phyloP scores from a whole-genome alignment of 1,284 basidiomycete species.

The Marasmius tenuissimus region DNA sequence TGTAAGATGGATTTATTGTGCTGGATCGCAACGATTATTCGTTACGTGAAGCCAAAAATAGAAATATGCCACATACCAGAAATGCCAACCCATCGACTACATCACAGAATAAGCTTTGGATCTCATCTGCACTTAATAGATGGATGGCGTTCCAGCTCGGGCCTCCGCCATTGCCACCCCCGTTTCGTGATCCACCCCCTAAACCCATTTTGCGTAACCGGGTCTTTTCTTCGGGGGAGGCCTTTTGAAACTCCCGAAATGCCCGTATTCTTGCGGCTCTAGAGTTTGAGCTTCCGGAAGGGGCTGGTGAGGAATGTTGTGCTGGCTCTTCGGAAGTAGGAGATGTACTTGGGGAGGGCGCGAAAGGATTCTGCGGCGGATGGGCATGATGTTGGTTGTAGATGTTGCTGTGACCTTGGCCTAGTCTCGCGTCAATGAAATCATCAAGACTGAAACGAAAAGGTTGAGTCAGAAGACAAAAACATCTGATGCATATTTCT shows the following conservation, averaged over 20 bases:
- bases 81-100: constrained; percentile 65
- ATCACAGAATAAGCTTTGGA: constrained; percentile 44
- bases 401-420: constrained; percentile 49
- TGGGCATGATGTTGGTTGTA: constrained; percentile 28
- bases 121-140: constrained; percentile 79
- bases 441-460: constrained; percentile 63
- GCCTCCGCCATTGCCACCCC: constrained; percentile 14
- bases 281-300: constrained; percentile 39
- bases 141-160: constrained; percentile 69
- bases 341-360: constrained; percentile 23
- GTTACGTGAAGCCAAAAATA: not conserved
- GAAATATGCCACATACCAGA: constrained; percentile 52
- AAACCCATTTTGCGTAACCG: constrained; percentile 50
- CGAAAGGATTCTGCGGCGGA: constrained; percentile 4
- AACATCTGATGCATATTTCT: constrained; percentile 1
- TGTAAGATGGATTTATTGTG: constrained; percentile 87
- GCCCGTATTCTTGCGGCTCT: constrained; percentile 73
- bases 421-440: constrained; percentile 77
- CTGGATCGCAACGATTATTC: constrained; percentile 35
- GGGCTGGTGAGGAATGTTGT: constrained; percentile 10
- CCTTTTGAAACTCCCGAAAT: constrained; percentile 68
- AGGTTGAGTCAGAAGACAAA: not conserved
- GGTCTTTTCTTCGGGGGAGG: constrained; percentile 62
- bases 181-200: constrained; percentile 18
- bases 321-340: constrained; percentile 9